Percentiles rank a stretch among this genome's conserved stretches.
Conservation (phyloP, 1,284 basidiomycete genomes). For the Stereum hirsutum region DNA sequence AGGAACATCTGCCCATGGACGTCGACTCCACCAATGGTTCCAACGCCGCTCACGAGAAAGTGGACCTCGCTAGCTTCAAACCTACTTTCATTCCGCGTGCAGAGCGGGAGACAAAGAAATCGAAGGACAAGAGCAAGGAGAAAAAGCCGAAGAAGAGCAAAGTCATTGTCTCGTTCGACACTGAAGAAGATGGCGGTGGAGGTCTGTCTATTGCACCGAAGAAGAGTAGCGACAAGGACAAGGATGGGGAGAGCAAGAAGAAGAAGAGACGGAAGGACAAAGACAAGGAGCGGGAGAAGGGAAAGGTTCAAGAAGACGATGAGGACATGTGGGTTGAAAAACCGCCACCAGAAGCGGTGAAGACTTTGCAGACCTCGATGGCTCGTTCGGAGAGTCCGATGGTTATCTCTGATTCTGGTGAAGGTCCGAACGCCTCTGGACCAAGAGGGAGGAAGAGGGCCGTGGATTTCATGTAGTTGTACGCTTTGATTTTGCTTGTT, state of each 20-base stretch:
- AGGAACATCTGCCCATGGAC: too few species aligned
- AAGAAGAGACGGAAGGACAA: conserved; percentile 24
- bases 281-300: conserved; percentile 21
- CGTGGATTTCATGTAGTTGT: conserved; percentile 57
- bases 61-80: conserved; percentile 63
- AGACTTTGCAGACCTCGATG: conserved; percentile 12
- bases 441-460: conserved; percentile 49
- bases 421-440: conserved; percentile 9
- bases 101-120: conserved; percentile 21
- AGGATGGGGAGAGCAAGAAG: conserved; percentile 18
- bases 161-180: conserved; percentile 61
- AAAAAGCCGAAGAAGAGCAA: conserved; percentile 34
- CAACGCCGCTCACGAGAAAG: too few species aligned
- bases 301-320: conserved; percentile 27
- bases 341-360: conserved; percentile 34
- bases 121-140: conserved; percentile 30
- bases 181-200: conserved; percentile 45
- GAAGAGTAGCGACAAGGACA: conserved; percentile 29
- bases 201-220: conserved; percentile 27
- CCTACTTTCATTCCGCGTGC: conserved; percentile 71
- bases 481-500: too few species aligned
- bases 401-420: conserved; percentile 8
- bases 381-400: conserved; percentile 8
- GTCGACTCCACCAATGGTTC: too few species aligned
- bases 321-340: conserved; percentile 61